A percentile compares a stretch with the other conserved stretches of the same genome.
phyloP scores from a whole-genome alignment of 2,329 filamentous ascomycete species.

The Magnaporthiopsis incrustans region DNA sequence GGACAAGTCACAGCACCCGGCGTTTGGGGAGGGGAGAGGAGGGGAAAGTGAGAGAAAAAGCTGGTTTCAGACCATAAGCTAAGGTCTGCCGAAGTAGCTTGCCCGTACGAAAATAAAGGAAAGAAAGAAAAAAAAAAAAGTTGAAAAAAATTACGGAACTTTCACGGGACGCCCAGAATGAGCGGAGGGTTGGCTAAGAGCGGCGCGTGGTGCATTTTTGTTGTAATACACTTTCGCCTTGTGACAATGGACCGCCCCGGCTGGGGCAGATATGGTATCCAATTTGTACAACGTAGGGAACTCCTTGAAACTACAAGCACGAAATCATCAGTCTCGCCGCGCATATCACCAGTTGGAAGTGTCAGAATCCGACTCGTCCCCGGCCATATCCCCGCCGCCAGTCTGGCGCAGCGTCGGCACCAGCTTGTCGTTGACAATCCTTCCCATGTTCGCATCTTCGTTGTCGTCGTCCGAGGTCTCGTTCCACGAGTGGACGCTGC shows the following conservation, averaged over 20 bases:
- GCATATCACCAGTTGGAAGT: background rate
- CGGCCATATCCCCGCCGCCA: background rate
- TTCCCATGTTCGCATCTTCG: conserved; percentile 43
- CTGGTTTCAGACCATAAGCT: background rate
- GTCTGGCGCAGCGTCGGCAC: conserved; percentile 21
- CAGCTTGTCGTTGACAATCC: conserved; percentile 53
- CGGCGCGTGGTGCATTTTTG: background rate
- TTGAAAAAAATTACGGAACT: background rate
- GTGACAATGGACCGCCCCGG: background rate
- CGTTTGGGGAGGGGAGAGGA: background rate
- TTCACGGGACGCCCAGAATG: background rate
- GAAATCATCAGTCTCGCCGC: background rate
- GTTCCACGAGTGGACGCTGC: conserved; percentile 71
- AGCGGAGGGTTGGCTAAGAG: background rate
- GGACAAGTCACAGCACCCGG: background rate
- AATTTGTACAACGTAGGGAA: background rate
- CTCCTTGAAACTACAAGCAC: background rate
- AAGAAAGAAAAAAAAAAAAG: no score
- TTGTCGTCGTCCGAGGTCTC: conserved; percentile 59
- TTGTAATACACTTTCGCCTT: background rate
- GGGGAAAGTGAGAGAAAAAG: background rate
- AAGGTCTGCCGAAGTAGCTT: background rate
- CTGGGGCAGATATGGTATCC: no score
- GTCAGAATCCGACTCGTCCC: background rate
- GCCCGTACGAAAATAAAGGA: background rate